These are phyloP conservation scores for Yamadazyma atmosphaerica DNA, from an alignment of 1,139 yeast species.

Conservation along the genomic window DNA sequence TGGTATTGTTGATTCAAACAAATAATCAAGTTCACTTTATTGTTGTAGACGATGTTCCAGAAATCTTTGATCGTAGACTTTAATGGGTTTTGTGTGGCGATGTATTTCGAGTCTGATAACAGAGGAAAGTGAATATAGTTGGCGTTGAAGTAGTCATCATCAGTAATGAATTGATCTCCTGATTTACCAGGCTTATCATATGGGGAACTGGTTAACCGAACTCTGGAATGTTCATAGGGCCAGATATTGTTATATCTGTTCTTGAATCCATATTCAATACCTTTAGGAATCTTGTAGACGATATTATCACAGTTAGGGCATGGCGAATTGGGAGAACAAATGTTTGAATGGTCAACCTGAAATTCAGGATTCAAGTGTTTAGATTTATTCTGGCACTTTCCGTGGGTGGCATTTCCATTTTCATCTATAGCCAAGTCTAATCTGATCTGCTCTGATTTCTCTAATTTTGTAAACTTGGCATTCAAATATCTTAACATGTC, in stretches of 20 bases:
- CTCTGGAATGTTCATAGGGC: slow-evolving; percentile 50
- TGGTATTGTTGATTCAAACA: slow-evolving; percentile 56
- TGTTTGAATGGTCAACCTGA: slow-evolving; percentile 17
- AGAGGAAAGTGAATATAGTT: slow-evolving; percentile 30
- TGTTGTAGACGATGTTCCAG: slow-evolving; percentile 49
- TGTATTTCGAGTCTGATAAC: slow-evolving; percentile 25
- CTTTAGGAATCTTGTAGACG: slow-evolving; percentile 53
- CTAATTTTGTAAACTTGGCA: slow-evolving; percentile 47
- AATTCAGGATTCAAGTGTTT: slow-evolving; percentile 4
- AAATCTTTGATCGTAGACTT: slow-evolving; percentile 41
- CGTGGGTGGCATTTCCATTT: slow-evolving; percentile 7
- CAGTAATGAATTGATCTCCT: slow-evolving; percentile 3
- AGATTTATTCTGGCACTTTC: slow-evolving; percentile 7
- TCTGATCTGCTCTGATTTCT: slow-evolving; percentile 49
- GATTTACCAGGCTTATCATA: slow-evolving; percentile 2
- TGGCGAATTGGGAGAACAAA: slow-evolving; percentile 44
- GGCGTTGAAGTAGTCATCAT: slow-evolving; percentile 45
- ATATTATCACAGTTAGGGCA: slow-evolving; percentile 47
- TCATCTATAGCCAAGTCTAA: slow-evolving; percentile 34
- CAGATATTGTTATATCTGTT: slow-evolving; percentile 48
- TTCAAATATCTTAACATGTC: slow-evolving; percentile 35
- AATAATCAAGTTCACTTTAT: slow-evolving; percentile 61
- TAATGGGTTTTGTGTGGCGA: slow-evolving; percentile 49
- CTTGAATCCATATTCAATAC: slow-evolving; percentile 46
- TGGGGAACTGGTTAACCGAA: slow-evolving; percentile 25